Evolutionary conservation across 148 eudicot species (phyloP), one percentile per base, ranked within the genome.

Genomic region (Drosera capensis): DNA sequence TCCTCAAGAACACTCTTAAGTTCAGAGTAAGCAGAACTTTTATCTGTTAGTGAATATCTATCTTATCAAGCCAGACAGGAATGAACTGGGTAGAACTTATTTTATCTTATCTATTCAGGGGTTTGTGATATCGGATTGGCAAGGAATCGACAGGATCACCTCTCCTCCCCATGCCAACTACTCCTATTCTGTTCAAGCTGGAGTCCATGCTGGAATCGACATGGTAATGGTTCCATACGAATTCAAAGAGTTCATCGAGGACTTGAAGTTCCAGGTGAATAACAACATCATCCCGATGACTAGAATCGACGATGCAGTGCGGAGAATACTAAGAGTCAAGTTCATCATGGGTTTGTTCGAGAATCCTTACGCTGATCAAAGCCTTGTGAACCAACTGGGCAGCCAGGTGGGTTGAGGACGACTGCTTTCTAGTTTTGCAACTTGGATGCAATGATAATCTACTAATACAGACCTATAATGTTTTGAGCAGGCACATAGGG

Each of bases 81-180:
- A 34, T 34, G 21, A 40, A n/a, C 43, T 8, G 4, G 11, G 20
- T 18, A 40, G 6, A 40, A 1, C 14, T 17, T 41, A n/a, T 14
- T 39, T 14, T 39, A 7, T 1, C 43, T 20, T 14, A n/a, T 9
- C 20, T 13, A 17, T 23, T 8, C 59, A 76, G 82, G 82, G 82
- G 6, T 76, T 76, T 56, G 82, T 76, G 22, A 76, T 76, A 51
- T 76, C 82, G 34, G 82, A 76, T 57, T 76, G 82, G 82, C 58
- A 76, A 36, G 82, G 82, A 3, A 76, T 76, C 49, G 78, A 76
- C 74, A 65, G 77, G 46, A 76, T 76, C 37, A 76, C 82, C 9
- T 59, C 74, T 29, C 82, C 82, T 22, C 78, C 82, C 35, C 74
- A 76, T 53, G 69, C 74, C 19, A 76, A 76, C 53, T 76, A 76